A percentile compares a stretch with the other conserved stretches of the same genome.
phyloP scores from a whole-genome alignment of 2,329 filamentous ascomycete genomes.

The Ascochyta pisi region DNA sequence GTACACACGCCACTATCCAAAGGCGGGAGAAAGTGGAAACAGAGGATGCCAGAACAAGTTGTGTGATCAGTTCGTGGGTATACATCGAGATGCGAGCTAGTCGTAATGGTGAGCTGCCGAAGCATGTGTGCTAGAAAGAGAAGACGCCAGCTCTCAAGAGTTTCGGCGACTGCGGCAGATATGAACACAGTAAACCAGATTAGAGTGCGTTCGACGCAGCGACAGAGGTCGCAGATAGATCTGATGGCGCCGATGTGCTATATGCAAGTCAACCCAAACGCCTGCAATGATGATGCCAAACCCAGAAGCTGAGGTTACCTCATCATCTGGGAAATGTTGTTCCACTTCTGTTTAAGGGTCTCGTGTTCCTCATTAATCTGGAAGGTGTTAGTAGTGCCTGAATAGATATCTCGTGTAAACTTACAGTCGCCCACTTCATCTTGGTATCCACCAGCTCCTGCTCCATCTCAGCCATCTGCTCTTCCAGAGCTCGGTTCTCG shows the following conservation, averaged over 20 bases:
- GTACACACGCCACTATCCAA: constrained; percentile 23
- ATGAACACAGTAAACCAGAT: constrained; percentile 43
- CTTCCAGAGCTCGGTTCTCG: constrained; percentile 86
- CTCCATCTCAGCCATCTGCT: constrained; percentile 90
- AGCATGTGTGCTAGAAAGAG: constrained; percentile 10
- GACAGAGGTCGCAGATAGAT: constrained; percentile 26
- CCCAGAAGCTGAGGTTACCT: constrained; percentile 34
- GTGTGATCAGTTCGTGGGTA: constrained; percentile 29
- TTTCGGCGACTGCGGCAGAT: constrained; percentile 25
- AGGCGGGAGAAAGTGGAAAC: constrained; percentile 20
- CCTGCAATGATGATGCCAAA: constrained; percentile 22
- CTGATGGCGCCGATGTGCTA: constrained; percentile 30
- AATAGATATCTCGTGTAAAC: constrained; percentile 53
- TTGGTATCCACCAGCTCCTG: constrained; percentile 91
- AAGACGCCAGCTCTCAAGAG: constrained; percentile 9
- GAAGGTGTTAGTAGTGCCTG: constrained; percentile 42
- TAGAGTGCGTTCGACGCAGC: constrained; percentile 33
- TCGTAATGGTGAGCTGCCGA: constrained; percentile 10
- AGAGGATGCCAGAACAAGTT: constrained; percentile 15
- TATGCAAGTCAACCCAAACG: constrained; percentile 32
- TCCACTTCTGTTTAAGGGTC: constrained; percentile 57
- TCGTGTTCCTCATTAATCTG: constrained; percentile 59
- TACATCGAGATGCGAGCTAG: constrained; percentile 32
- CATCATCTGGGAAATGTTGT: constrained; percentile 56
- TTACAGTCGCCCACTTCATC: constrained; percentile 93